These are phyloP conservation scores for Xylaria curta DNA, from an alignment of 495 filamentous ascomycete genomes.

Conservation along the genomic window DNA sequence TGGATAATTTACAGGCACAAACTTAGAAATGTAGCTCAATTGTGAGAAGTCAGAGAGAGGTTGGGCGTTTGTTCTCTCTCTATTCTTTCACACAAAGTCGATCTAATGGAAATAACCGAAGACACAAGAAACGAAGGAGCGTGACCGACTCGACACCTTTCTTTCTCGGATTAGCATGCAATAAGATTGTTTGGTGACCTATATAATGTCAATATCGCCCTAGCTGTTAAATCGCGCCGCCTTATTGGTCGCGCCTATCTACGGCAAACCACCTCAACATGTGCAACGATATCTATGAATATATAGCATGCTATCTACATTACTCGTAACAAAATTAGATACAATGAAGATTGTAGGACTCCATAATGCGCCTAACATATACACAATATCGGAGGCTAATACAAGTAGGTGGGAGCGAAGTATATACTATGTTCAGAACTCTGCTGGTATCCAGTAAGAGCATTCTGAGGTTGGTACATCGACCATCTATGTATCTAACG, in stretches of 20 bases:
- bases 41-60: too few relatives aligned
- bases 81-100: too few relatives aligned
- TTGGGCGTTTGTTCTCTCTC: too few relatives aligned
- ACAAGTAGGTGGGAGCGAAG: background rate
- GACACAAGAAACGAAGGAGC: too few relatives aligned
- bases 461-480: background rate
- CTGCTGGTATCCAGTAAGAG: background rate
- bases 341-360: background rate
- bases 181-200: too few relatives aligned
- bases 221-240: background rate
- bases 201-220: background rate
- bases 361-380: background rate
- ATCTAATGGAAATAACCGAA: too few relatives aligned
- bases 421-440: background rate
- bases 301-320: background rate
- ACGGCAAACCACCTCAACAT: background rate
- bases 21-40: too few relatives aligned
- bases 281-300: background rate
- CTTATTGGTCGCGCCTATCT: background rate
- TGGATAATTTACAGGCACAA: too few relatives aligned
- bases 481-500: constrained; percentile 15
- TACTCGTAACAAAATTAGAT: background rate
- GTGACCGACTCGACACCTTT: too few relatives aligned
- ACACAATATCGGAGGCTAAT: background rate
- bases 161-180: too few relatives aligned